Conservation (phyloP, 306 rosid genomes). For the Rubus parviflorus region DNA sequence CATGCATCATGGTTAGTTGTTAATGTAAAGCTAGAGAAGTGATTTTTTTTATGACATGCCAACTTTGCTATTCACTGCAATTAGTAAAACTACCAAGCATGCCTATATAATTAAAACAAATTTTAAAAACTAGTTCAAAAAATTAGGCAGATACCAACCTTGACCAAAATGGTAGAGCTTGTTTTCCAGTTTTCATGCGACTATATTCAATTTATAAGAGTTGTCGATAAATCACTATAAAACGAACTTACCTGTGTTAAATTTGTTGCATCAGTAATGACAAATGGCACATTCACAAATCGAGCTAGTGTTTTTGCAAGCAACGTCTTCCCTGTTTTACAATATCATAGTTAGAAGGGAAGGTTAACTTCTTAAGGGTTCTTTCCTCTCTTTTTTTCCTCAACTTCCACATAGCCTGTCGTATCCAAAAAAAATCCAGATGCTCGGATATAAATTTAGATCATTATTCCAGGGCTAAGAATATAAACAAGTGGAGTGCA, state of each 20-base stretch:
- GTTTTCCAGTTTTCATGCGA: background rate
- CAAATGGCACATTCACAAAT: slow-evolving; percentile 94
- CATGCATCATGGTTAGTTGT: slow-evolving; percentile 5
- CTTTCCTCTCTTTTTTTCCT: background rate
- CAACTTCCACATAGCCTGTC: background rate
- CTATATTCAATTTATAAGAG: slow-evolving; percentile 18
- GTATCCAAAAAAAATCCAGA: background rate
- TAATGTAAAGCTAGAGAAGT: background rate
- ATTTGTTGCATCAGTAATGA: slow-evolving; percentile 95
- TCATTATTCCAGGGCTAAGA: background rate
- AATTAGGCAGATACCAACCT: slow-evolving; percentile 14
- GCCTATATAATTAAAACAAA: slow-evolving; percentile 9
- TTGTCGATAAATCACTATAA: slow-evolving; percentile 20
- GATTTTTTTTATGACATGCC: background rate
- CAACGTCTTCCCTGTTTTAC: slow-evolving; percentile 82
- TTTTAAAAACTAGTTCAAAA: background rate
- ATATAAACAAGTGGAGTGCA: slow-evolving; percentile 16
- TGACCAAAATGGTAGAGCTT: background rate
- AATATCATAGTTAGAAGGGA: slow-evolving; percentile 38
- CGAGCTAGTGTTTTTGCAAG: slow-evolving; percentile 97
- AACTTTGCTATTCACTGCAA: background rate
- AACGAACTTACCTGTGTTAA: slow-evolving; percentile 77
- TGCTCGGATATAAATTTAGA: background rate
- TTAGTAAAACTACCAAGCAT: background rate
- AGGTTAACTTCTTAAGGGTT: background rate